phyloP scores from a whole-genome alignment of 2,329 filamentous ascomycete species.

The Beauveria sp. region DNA sequence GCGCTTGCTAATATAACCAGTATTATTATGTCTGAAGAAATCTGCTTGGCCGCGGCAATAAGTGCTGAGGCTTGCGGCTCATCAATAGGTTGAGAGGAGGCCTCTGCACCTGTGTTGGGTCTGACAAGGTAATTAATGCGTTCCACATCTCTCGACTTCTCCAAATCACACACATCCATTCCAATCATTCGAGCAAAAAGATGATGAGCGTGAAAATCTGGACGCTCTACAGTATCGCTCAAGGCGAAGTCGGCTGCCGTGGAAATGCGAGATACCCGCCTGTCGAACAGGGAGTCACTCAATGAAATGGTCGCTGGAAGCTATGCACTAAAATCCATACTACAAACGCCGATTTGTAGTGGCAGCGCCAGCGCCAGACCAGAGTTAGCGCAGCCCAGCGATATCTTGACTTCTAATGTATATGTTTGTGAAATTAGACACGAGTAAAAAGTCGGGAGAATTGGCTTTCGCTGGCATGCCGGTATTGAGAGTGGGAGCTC shows the following conservation, averaged over 20 bases:
- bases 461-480: neutral
- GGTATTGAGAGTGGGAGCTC: neutral
- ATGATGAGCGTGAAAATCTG: too few relatives aligned
- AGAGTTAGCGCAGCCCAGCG: neutral
- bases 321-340: neutral
- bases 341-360: slow-evolving; percentile 3
- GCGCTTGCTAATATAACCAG: too few relatives aligned
- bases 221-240: too few relatives aligned
- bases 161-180: too few relatives aligned
- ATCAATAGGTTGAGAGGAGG: too few relatives aligned
- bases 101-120: too few relatives aligned
- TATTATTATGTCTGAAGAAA: too few relatives aligned
- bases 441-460: slow-evolving; percentile 2
- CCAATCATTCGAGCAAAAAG: too few relatives aligned
- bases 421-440: slow-evolving; percentile 1
- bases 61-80: too few relatives aligned
- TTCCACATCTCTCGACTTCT: too few relatives aligned
- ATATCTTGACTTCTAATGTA: neutral
- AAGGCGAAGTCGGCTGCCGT: neutral
- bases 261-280: neutral
- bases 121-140: too few relatives aligned
- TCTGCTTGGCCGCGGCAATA: too few relatives aligned
- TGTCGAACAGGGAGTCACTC: neutral
- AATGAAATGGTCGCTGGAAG: neutral
- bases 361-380: neutral